Evolutionary conservation across 169 alveolate species (phyloP), one percentile per base, ranked within the genome.

Genomic region (Plasmodium sp.): DNA sequence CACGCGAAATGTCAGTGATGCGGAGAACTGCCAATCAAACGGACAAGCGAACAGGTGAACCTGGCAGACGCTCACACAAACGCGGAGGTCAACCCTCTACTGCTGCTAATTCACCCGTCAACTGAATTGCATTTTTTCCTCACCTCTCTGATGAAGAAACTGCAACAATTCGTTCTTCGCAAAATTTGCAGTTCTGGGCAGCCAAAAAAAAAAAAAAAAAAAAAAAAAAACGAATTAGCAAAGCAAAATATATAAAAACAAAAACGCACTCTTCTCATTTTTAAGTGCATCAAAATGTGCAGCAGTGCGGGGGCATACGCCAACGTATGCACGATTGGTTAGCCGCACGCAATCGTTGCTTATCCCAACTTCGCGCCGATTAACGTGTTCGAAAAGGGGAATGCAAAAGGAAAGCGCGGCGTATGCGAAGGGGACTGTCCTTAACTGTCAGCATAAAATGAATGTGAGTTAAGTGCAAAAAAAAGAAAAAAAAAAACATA

Each of bases 111-210:
- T 80, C 16, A 80, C 72, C 34, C 51, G 58, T 80, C 36, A 80
- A 43, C 48, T 43, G 71, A 80, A 62, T 41, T 22, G 33, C 34
- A 39, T 80, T 80, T 45, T 80, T 45, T 45, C 58, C 14, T 80
- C 33, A 39, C 56, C 56, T 45, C 84, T 80, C 84, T 67, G 77
- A 67, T 67, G 77, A 67, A 31, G 77, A 67, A 67, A 67, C 39
- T 67, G 6, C 14, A 67, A 67, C 77, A 67, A 67, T 3, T 67
- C 39, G 36, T 31, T 31, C 77, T 22, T 67, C 77, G 77, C 77
- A 67, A 67, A 67, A 5, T 67, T 67, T 67, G 5, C 39, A 18
- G n/a, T 67, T 67, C 39, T 22, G 7, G 18, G 41, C 77, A 18
- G 12, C 33, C 33, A 18, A 56, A 56, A 56, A 56, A 41, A 41